phyloP scores from a whole-genome alignment of 1,139 yeast genomes.

The Candida dubliniensis region DNA sequence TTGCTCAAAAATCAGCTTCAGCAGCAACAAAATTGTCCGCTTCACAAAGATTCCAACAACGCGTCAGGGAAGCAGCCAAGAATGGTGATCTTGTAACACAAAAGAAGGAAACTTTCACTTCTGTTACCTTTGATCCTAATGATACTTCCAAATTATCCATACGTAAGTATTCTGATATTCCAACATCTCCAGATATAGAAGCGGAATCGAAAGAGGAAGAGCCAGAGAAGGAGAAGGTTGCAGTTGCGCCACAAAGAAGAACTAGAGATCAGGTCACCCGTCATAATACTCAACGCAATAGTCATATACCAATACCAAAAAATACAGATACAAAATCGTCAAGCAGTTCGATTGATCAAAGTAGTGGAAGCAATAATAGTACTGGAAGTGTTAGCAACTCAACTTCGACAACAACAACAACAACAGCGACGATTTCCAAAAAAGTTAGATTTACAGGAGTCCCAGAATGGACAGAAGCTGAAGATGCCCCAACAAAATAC shows the following conservation, averaged over 20 bases:
- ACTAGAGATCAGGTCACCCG: conserved; percentile 36
- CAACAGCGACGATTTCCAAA: conserved; percentile 19
- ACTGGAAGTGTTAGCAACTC: conserved; percentile 1
- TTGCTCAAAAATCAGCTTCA: conserved; percentile 2
- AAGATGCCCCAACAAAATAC: conserved; percentile 55
- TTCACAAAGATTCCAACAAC: conserved; percentile 42
- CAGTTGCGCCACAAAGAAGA: conserved; percentile 10
- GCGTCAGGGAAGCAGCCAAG: conserved; percentile 40
- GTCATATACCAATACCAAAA: conserved; percentile 19
- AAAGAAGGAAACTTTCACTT: conserved; percentile 34
- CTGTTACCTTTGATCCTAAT: conserved; percentile 46
- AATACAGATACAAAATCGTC: conserved; percentile 3
- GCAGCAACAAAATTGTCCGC: conserved; percentile 29
- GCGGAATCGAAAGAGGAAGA: conserved; percentile 3
- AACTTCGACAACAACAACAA: conserved; percentile 7
- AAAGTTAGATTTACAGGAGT: conserved; percentile 56
- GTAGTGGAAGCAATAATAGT: background rate
- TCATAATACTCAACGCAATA: conserved; percentile 34
- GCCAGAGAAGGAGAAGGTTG: background rate
- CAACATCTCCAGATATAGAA: conserved; percentile 10
- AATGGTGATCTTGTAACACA: conserved; percentile 42
- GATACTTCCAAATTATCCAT: conserved; percentile 32
- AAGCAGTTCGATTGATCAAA: conserved; percentile 3
- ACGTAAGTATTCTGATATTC: conserved; percentile 20
- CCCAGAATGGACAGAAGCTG: conserved; percentile 50